Conservation (phyloP, 2,329 filamentous ascomycete genomes). For the Beauveria medogensis region DNA sequence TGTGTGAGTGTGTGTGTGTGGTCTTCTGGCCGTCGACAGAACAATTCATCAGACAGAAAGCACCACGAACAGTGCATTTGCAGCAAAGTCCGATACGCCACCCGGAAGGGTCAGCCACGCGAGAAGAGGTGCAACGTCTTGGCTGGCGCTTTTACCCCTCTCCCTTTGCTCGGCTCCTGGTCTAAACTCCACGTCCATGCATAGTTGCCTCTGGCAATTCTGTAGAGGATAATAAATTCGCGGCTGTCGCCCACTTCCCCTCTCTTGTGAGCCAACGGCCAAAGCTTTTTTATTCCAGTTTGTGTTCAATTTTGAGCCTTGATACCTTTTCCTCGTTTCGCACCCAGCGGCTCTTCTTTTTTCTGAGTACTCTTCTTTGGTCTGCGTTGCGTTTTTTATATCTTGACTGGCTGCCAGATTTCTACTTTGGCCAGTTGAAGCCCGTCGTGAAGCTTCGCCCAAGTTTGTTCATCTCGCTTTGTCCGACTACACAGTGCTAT, state of each 20-base stretch:
- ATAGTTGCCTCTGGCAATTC: background rate
- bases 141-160: background rate
- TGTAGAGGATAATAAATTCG: background rate
- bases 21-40: background rate
- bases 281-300: background rate
- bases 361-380: background rate
- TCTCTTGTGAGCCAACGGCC: background rate
- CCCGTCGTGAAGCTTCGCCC: background rate
- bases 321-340: background rate
- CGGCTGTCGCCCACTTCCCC: background rate
- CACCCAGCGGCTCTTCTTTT: background rate
- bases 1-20: background rate
- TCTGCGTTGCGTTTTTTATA: background rate
- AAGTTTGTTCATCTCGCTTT: background rate
- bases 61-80: background rate
- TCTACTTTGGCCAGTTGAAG: background rate
- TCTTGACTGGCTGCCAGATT: background rate
- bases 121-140: background rate
- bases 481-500: background rate
- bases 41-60: background rate
- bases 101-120: background rate
- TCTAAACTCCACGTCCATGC: conserved; percentile 3
- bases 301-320: background rate
- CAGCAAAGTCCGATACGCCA: background rate
- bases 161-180: background rate